These are phyloP conservation scores for Aotearoamyces nothofagi DNA, from an alignment of 2,329 filamentous ascomycete genomes.

Conservation along the genomic window DNA sequence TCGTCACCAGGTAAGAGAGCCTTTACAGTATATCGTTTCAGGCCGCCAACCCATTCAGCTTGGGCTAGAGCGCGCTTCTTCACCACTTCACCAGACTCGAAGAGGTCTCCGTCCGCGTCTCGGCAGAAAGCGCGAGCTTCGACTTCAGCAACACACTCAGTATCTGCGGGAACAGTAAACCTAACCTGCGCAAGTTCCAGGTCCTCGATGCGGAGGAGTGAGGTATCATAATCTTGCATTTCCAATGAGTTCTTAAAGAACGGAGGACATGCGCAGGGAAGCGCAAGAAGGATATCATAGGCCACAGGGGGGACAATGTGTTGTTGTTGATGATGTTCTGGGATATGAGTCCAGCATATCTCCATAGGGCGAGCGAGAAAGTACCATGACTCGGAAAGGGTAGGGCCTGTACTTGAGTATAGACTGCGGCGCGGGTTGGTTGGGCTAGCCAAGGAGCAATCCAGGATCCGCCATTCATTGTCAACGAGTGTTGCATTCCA, in stretches of 20 bases:
- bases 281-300: constrained; percentile 69
- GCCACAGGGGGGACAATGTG: constrained; percentile 83
- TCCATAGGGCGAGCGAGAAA: constrained; percentile 84
- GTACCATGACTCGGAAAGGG: constrained; percentile 75
- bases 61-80: constrained; percentile 81
- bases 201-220: constrained; percentile 70
- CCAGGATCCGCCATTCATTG: constrained; percentile 91
- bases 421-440: constrained; percentile 68
- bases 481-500: constrained; percentile 95
- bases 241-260: constrained; percentile 75
- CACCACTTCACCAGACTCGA: constrained; percentile 78
- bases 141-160: constrained; percentile 85
- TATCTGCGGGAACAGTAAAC: constrained; percentile 73
- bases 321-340: constrained; percentile 74
- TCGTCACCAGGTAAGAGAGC: constrained; percentile 84
- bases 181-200: constrained; percentile 87
- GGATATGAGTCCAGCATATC: constrained; percentile 91
- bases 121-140: constrained; percentile 68
- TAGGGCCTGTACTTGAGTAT: constrained; percentile 59
- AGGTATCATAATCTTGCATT: constrained; percentile 84
- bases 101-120: constrained; percentile 80
- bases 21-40: constrained; percentile 89
- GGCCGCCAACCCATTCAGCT: constrained; percentile 75
- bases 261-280: constrained; percentile 73
- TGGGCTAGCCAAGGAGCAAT: constrained; percentile 81